Conservation (phyloP, 768 basidiomycete species). For the Clitopilus passeckerianus region DNA sequence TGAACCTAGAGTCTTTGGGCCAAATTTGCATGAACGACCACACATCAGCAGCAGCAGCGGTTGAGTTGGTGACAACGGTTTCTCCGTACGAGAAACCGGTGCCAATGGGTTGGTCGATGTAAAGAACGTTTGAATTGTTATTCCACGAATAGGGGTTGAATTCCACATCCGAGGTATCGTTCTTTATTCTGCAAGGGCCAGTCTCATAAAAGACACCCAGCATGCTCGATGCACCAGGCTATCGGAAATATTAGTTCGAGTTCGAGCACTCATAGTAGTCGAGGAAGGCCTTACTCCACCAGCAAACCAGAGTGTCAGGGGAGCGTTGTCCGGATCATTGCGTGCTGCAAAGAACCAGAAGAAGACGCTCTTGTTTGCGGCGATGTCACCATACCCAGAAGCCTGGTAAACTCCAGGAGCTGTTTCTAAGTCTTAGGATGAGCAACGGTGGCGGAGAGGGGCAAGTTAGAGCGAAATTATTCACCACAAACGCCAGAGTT, state of each 20-base stretch:
- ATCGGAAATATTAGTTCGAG: neutral
- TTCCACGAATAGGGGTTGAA: conserved; percentile 58
- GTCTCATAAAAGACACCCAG: conserved; percentile 69
- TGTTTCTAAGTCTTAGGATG: conserved; percentile 34
- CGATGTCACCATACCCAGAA: conserved; percentile 60
- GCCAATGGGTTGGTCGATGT: conserved; percentile 61
- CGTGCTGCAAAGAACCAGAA: conserved; percentile 69
- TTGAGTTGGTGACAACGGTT: conserved; percentile 40
- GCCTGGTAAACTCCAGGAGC: conserved; percentile 58
- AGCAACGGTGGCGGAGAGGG: neutral
- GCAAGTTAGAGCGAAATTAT: conserved; percentile 2
- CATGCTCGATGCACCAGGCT: conserved; percentile 54
- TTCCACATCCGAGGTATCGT: conserved; percentile 42
- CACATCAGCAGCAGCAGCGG: conserved; percentile 47
- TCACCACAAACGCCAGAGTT: conserved; percentile 60
- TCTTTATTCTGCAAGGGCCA: conserved; percentile 67
- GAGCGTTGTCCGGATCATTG: conserved; percentile 54
- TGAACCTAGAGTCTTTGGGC: conserved; percentile 47
- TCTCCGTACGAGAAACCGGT: conserved; percentile 60
- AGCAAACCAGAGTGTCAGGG: conserved; percentile 68
- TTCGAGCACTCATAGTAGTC: neutral
- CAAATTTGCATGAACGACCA: conserved; percentile 65
- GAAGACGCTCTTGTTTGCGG: conserved; percentile 54
- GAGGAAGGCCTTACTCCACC: conserved; percentile 36
- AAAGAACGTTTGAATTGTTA: conserved; percentile 51